Base-by-base conservation (phyloP, 2,329 filamentous ascomycete genomes). In the Phialemoniopsis sp. region DNA sequence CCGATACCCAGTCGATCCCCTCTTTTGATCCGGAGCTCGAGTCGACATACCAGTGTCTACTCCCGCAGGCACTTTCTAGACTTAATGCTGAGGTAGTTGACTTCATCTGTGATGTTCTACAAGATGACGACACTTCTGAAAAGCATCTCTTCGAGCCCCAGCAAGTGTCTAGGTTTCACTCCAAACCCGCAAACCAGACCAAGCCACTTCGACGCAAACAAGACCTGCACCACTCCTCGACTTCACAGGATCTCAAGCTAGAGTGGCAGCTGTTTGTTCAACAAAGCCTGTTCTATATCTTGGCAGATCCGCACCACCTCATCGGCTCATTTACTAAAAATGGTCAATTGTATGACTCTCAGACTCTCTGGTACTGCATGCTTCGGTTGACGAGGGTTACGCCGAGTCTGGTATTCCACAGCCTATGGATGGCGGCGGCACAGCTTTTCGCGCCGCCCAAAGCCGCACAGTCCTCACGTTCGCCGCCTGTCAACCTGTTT, bases 351-450 rank as follows among this genome's bases (percentile, higher is more conserved):
- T 69, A 78, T 39, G 77, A 83, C 54, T 81, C 78, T 1, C 76
- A 78, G 37, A 76, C 72, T 13, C 60, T 80, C 2, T 84, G 75
- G 77, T 82, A 80, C 51, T 77, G 73, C 50, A 79, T 81, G 68
- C 59, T 80, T 39, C 72, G 74, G 40, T 60, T 84, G 56, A 79
- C 73, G 5, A 67, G 76, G 36, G 68, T 72, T 32, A 69, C 72
- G 13, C 76, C 78, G 5, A 76, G 64, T 34, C 54, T 83, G 15
- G 77, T 84, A 3, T 73, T 82, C 37, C 75, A 83, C 51, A 80
- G 77, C 49, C 63, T 85, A 5, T 86, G 82, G 82, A 65, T 77
- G 46, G 76, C 77, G 6, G 67, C 79, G 2, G 72, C 69, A 8
- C 68, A 68, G 34, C 61, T 85, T 5, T 85, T 83, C 48, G 61